Base-by-base conservation (phyloP, 805 yeast genomes). In the Pichia rugopelliculosa region DNA sequence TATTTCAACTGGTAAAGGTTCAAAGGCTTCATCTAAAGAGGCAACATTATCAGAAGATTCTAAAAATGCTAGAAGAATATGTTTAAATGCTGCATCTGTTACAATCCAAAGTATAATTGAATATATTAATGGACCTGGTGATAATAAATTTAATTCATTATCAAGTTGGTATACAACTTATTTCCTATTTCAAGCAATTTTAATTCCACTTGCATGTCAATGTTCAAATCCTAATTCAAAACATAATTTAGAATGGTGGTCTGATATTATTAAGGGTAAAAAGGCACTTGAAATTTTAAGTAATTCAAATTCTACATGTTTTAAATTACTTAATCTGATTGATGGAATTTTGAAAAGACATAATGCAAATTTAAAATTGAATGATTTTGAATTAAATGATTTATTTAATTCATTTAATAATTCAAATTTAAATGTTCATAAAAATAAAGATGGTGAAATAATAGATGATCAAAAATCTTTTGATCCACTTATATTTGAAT, bases 141-240 rank as follows among this genome's bases (percentile, higher is more conserved):
- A 30, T 7, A 38, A 30, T 30, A 50, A 53, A 36, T 44, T 71
- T 18, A 69, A 77, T n/a, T 71, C 74, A 23, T 66, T 79, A 26
- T 69, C 77, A 13, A 73, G 77, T 24, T 81, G 87, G 87, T 77
- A 80, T 61, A 76, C 83, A 5, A 75, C 80, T 0, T 81, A 77
- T 56, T 82, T 77, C 59, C 53, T 79, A 13, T 79, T 80, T 62
- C 85, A 81, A 59, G 84, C 86, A 1, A 73, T 76, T 5, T 62
- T 81, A 47, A 76, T 81, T 42, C 80, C 82, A 9, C 70, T 79
- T 45, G 74, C 76, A 10, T 76, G 79, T 53, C 58, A 74, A 17
- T 72, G 78, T 50, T 70, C 79, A 10, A 80, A 77, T 46, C 74
- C 79, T 6, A 56, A 57, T 6, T 72, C 78, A 13, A 68, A 71